A percentile compares a stretch with the other conserved stretches of the same genome.
phyloP scores from a whole-genome alignment of 2,329 filamentous ascomycete species.

The Pseudogymnoascus sp. region DNA sequence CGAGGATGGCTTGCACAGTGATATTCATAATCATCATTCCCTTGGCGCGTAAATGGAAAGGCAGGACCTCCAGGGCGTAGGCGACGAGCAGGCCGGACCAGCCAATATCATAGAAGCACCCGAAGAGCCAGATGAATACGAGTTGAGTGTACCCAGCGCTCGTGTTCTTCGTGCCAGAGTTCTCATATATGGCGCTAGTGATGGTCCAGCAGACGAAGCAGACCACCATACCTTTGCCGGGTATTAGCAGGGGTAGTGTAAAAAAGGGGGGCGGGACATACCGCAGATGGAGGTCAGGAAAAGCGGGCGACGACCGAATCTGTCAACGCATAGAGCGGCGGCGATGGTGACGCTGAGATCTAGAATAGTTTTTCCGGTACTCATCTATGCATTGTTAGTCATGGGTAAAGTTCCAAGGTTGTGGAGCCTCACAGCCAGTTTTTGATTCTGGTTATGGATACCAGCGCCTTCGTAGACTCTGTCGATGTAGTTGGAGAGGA shows the following conservation, averaged over 20 bases:
- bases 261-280: neutral
- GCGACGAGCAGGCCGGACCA: conserved; percentile 51
- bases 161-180: conserved; percentile 27
- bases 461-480: neutral
- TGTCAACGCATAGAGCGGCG: conserved; percentile 1
- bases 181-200: conserved; percentile 36
- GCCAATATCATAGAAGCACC: conserved; percentile 44
- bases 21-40: conserved; percentile 53
- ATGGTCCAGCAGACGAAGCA: conserved; percentile 43
- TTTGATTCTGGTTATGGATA: conserved; percentile 34
- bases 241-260: neutral
- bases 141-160: conserved; percentile 35
- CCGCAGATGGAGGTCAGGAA: conserved; percentile 6
- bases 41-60: conserved; percentile 37
- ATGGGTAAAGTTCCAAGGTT: conserved; percentile 17
- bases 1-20: conserved; percentile 23
- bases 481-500: conserved; percentile 1
- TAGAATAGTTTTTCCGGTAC: conserved; percentile 42
- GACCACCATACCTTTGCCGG: conserved; percentile 24
- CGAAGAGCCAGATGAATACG: conserved; percentile 42
- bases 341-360: neutral
- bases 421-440: conserved; percentile 38
- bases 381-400: neutral
- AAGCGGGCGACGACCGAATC: conserved; percentile 9
- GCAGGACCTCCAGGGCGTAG: conserved; percentile 44